Evolutionary conservation across 306 rosid species (phyloP), one percentile per base, ranked within the genome.

Genomic region (Coriaria nepalensis): DNA sequence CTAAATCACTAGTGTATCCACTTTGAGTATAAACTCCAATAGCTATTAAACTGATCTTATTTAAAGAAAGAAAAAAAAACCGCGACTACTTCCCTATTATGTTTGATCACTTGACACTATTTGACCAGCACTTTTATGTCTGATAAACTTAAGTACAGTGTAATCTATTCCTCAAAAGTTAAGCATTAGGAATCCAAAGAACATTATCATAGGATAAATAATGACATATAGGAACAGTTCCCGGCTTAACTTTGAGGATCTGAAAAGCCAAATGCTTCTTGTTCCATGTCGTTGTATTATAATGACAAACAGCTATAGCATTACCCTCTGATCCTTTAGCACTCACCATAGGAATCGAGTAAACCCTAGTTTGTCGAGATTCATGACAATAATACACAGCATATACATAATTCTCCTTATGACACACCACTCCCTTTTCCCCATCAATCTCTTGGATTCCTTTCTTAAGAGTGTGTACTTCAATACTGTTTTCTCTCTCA

Each of bases 321-420:
- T 64, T 43, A 8, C 55, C 60, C 37, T 56, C 60, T 0, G 40
- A n/a, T 29, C 66, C 69, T 36, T 64, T 71, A 8, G 46, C 35
- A 9, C 56, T 55, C 45, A 41, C 68, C 66, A 68, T 29, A 0
- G 75, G 60, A 12, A 73, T 71, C 42, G 2, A 13, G 35, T 68
- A 73, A 13, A 67, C 43, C 41, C 52, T 60, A 8, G 66, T 44
- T 4, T 45, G 46, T 0, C 8, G 54, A 3, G 56, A 15, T 44
- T 55, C 61, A 20, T 73, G 79, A 49, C 79, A 73, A 13, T 60
- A 68, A 37, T 63, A 68, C 45, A 68, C 75, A 32, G 63, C 75
- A 41, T 73, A 51, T 3, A 48, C 63, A 10, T 68, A 64, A 44
- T 52, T 64, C 48, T 50, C 41, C 35, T 57, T 73, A 9, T 73